Conservation (phyloP, 768 basidiomycete species). For the Lentinula boryana region DNA sequence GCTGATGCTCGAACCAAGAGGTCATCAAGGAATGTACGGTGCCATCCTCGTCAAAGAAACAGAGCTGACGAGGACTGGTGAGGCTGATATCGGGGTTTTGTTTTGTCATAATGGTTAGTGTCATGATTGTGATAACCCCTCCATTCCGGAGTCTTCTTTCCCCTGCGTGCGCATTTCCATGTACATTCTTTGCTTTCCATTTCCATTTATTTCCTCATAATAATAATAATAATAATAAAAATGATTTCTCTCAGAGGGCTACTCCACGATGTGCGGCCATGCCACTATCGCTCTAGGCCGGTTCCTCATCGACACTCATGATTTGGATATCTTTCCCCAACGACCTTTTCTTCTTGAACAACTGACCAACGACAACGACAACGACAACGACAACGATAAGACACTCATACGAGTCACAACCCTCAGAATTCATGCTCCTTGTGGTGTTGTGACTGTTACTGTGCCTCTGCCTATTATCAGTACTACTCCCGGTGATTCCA, state of each 20-base stretch:
- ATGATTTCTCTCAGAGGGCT: constrained; percentile 22
- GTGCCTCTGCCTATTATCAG: constrained; percentile 18
- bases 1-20: constrained; percentile 32
- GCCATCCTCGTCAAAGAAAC: constrained; percentile 30
- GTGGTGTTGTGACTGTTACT: constrained; percentile 27
- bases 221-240: not conserved
- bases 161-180: not conserved
- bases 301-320: constrained; percentile 32
- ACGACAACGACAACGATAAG: not conserved
- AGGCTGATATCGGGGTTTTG: constrained; percentile 34
- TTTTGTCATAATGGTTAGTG: constrained; percentile 34
- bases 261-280: constrained; percentile 38
- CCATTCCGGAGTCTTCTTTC: no score
- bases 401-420: no score
- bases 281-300: constrained; percentile 35
- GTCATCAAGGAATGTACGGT: constrained; percentile 35
- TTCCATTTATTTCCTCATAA: no score
- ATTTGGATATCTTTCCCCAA: constrained; percentile 22
- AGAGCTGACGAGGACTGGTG: constrained; percentile 23
- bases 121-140: no score
- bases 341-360: constrained; percentile 18
- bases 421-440: constrained; percentile 31
- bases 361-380: not conserved
- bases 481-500: constrained; percentile 10
- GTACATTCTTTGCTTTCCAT: not conserved